A percentile compares a stretch with the other conserved stretches of the same genome.
phyloP scores from a whole-genome alignment of 2,329 filamentous ascomycete genomes.

The Clonostachys rosea region DNA sequence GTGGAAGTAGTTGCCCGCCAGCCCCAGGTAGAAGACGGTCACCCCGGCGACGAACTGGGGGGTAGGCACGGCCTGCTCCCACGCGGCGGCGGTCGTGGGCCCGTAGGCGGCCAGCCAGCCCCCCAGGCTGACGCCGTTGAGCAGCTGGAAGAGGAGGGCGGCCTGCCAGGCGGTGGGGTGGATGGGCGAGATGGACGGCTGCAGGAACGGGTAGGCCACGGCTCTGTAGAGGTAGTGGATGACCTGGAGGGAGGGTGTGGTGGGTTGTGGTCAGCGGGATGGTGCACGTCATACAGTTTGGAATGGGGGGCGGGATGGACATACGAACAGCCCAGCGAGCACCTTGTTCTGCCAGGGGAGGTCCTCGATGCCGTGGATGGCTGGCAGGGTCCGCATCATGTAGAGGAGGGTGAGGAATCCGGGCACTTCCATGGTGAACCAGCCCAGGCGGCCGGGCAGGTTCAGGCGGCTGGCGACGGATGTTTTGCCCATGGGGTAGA shows the following conservation, averaged over 20 bases:
- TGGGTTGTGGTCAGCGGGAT: slow-evolving; percentile 27
- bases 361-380: slow-evolving; percentile 47
- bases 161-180: slow-evolving; percentile 62
- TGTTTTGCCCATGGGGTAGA: slow-evolving; percentile 92
- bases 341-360: slow-evolving; percentile 77
- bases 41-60: slow-evolving; percentile 59
- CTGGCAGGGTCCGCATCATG: slow-evolving; percentile 66
- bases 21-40: slow-evolving; percentile 69
- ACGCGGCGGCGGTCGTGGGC: slow-evolving; percentile 51
- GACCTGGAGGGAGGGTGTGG: slow-evolving; percentile 16
- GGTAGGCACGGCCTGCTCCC: slow-evolving; percentile 24
- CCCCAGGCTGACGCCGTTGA: slow-evolving; percentile 74
- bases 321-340: slow-evolving; percentile 61
- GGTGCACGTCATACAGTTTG: slow-evolving; percentile 5
- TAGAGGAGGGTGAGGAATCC: slow-evolving; percentile 77
- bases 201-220: slow-evolving; percentile 73
- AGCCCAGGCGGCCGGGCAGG: slow-evolving; percentile 81
- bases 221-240: slow-evolving; percentile 92
- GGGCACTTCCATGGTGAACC: slow-evolving; percentile 83
- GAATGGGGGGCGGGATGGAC: slow-evolving; percentile 17
- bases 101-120: slow-evolving; percentile 82
- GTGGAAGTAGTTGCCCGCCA: slow-evolving; percentile 79
- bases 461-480: slow-evolving; percentile 72
- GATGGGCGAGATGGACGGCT: slow-evolving; percentile 90
- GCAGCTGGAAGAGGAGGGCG: slow-evolving; percentile 70